Base-by-base conservation (phyloP, 208 protist genomes). In the Kentomonas sorsogonicus region DNA sequence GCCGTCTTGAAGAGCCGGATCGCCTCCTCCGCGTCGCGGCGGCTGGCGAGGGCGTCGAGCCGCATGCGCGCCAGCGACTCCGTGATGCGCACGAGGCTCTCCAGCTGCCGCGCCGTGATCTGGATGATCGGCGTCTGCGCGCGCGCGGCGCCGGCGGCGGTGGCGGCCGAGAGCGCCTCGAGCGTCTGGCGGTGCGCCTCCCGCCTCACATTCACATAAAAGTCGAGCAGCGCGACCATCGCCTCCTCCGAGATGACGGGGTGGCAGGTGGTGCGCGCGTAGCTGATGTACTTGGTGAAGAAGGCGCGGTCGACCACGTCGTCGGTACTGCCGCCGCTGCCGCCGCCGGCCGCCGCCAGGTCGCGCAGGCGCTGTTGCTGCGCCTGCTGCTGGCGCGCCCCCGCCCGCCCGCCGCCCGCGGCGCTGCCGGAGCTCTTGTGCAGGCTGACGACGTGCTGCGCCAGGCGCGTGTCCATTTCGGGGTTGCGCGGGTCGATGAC, bases 11-110 rank as follows among this genome's bases (percentile, higher is more conserved):
- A 99, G 6, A 99, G 77, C 20, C 96, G 79, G 53, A 99, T 95
- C 0, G 96, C 96, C 67, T 98, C 95, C 52, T 97, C 89, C 18
- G 97, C 96, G 67, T 99, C 88, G 6, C 64, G 60, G 46, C 73
- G 79, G 18, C 68, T 93, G 9, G 95, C 95, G n/a, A 93, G 63
- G 20, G 81, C 74, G 41, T 88, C 74, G 0, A 99, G 67, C 1
- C 76, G 71, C 96, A 99, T 99, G 54, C 93, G 96, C 7, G 98
- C 98, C 25, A 99, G 58, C 7, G 96, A 89, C 73, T 99, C 98
- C 0, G 96, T 96, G 23, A 99, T 98, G 50, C 98, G 88, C 39
- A 99, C 88, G 15, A 99, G 59, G 40, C 91, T 94, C 64, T 97
- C 93, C 39, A 97, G 69, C 72, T 97, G 93, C 30, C 98, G 83